These are phyloP conservation scores for Emericellopsis cladophorae DNA, from an alignment of 2,329 filamentous ascomycete species.

Conservation along the genomic window DNA sequence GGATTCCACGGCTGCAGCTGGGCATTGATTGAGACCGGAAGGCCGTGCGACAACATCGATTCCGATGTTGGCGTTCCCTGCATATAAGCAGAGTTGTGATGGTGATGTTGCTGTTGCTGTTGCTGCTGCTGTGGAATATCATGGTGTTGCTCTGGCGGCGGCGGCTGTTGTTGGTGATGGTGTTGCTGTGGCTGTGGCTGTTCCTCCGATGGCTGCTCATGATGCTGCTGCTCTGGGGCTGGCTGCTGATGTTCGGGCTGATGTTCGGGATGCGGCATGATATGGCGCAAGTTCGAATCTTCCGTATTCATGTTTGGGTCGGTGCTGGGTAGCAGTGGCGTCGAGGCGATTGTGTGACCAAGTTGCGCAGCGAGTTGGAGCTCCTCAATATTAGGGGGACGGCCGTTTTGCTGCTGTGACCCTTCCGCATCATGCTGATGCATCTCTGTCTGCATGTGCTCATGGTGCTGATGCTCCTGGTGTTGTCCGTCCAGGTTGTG, in stretches of 20 bases:
- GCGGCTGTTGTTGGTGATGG: neutral
- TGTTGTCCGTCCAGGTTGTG: conserved; percentile 1
- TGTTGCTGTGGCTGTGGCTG: neutral
- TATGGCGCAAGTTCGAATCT: conserved; percentile 27
- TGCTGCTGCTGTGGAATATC: conserved; percentile 6
- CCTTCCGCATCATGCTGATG: conserved; percentile 16
- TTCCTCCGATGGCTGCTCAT: neutral
- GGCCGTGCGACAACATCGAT: conserved; percentile 19
- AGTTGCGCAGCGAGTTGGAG: conserved; percentile 46
- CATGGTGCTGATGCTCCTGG: conserved; percentile 5
- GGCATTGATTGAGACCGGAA: conserved; percentile 22
- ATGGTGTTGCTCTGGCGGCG: neutral
- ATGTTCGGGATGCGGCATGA: conserved; percentile 8
- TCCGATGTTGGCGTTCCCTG: conserved; percentile 23
- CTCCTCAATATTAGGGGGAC: conserved; percentile 37
- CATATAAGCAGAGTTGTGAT: conserved; percentile 21
- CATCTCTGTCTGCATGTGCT: conserved; percentile 15
- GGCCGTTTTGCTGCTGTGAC: conserved; percentile 24
- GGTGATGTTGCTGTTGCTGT: conserved; percentile 8
- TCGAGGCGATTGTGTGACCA: conserved; percentile 36
- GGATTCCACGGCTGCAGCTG: conserved; percentile 23
- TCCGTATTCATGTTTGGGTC: conserved; percentile 30
- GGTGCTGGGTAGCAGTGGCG: conserved; percentile 34
- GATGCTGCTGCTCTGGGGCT: conserved; percentile 13
- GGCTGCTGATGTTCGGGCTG: conserved; percentile 4